Evolutionary conservation across 2,329 filamentous ascomycete species (phyloP).

Genomic region (Aureobasidium sp.): DNA sequence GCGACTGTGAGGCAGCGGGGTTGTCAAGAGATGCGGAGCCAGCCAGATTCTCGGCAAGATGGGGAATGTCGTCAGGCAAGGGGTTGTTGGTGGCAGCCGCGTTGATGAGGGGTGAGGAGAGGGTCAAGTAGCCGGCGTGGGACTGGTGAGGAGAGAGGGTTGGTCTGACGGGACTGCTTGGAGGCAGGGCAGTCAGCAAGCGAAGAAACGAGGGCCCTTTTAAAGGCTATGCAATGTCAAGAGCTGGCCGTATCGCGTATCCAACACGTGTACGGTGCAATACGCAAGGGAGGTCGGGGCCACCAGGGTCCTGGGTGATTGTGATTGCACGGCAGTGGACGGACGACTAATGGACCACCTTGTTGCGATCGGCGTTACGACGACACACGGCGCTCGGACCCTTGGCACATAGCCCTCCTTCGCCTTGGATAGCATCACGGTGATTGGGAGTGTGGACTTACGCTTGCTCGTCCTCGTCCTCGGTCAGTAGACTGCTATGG

Average conservation of each 20-base stretch:
- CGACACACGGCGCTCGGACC: conserved; percentile 4
- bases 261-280: background rate
- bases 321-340: background rate
- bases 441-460: conserved; percentile 19
- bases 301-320: conserved; percentile 8
- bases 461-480: conserved; percentile 40
- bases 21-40: conserved; percentile 26
- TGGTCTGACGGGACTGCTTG: conserved; percentile 13
- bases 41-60: conserved; percentile 23
- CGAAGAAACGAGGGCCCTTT: background rate
- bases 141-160: conserved; percentile 39
- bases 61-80: conserved; percentile 20
- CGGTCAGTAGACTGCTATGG: conserved; percentile 41
- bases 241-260: conserved; percentile 1
- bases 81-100: background rate
- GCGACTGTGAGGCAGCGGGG: conserved; percentile 15
- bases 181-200: background rate
- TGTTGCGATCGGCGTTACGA: conserved; percentile 12
- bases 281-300: background rate
- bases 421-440: background rate
- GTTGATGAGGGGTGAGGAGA: conserved; percentile 39
- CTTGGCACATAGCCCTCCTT: conserved; percentile 2
- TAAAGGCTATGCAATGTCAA: background rate
- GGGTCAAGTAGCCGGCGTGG: conserved; percentile 41
- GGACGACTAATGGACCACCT: background rate